These are phyloP conservation scores for Xylariaceae sp. DNA, from an alignment of 2,329 filamentous ascomycete genomes.

Conservation along the genomic window DNA sequence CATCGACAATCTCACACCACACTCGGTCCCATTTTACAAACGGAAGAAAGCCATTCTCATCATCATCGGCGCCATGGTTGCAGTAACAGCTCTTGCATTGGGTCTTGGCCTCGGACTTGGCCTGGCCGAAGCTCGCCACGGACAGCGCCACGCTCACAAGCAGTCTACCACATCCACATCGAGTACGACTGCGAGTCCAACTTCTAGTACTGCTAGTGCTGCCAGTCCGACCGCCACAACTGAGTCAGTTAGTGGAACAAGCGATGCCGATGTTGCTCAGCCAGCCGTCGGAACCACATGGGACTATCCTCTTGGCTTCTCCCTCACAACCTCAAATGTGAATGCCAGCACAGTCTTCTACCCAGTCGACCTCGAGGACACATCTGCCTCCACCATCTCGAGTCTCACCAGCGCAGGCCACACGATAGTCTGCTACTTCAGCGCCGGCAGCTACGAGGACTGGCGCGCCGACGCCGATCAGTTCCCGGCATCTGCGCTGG, in stretches of 20 bases:
- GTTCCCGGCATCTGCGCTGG: conserved; percentile 55
- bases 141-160: too few species aligned
- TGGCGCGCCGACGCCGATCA: conserved; percentile 54
- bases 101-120: conserved; percentile 16
- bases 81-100: conserved; percentile 7
- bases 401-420: conserved; percentile 11
- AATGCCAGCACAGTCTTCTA: conserved; percentile 13
- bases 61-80: conserved; percentile 6
- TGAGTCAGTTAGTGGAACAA: not conserved
- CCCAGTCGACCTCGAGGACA: conserved; percentile 17
- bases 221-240: not conserved
- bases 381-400: conserved; percentile 3
- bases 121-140: conserved; percentile 4
- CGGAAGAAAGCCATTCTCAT: conserved; percentile 9
- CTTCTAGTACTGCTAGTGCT: not conserved
- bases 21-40: conserved; percentile 1
- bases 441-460: conserved; percentile 64
- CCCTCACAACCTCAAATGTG: conserved; percentile 9
- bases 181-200: not conserved
- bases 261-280: conserved; percentile 6
- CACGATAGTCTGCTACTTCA: conserved; percentile 68
- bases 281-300: conserved; percentile 13
- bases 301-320: conserved; percentile 18
- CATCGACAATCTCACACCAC: not conserved
- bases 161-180: not conserved